Evolutionary conservation across 1,284 basidiomycete species (phyloP).

Genomic region (Microbotryum scabiosae): DNA sequence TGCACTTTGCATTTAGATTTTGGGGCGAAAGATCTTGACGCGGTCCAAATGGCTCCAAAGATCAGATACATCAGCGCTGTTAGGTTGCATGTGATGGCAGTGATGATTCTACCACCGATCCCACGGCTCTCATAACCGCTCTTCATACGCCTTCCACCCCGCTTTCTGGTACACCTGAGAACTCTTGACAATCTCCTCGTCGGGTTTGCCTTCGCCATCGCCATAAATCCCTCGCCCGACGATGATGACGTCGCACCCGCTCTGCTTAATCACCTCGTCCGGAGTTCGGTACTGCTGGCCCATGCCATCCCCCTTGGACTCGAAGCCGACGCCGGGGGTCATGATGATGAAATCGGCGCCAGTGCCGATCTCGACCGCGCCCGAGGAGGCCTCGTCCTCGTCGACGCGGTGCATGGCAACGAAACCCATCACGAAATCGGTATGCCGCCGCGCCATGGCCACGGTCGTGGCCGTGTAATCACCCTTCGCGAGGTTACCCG

Average conservation of each 20-base stretch:
- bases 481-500: constrained; percentile 75
- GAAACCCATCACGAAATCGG: constrained; percentile 89
- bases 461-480: constrained; percentile 79
- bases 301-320: constrained; percentile 71
- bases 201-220: constrained; percentile 53
- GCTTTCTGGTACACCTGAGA: constrained; percentile 74
- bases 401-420: constrained; percentile 83
- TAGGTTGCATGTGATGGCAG: background rate
- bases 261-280: constrained; percentile 66
- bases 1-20: no score
- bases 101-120: background rate
- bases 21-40: no score
- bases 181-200: constrained; percentile 56
- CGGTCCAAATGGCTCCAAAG: no score
- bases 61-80: background rate
- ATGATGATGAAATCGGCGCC: constrained; percentile 78
- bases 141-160: constrained; percentile 80
- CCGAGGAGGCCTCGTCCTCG: constrained; percentile 39
- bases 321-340: constrained; percentile 87
- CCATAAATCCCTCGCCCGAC: constrained; percentile 95
- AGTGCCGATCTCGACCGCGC: constrained; percentile 36
- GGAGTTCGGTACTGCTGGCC: constrained; percentile 97
- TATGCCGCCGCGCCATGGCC: constrained; percentile 68
- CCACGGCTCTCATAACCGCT: constrained; percentile 4
- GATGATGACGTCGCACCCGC: constrained; percentile 95